Evolutionary conservation across 805 yeast species (phyloP), one percentile per base, ranked within the genome.

Genomic region (Starmerella tilneyi): DNA sequence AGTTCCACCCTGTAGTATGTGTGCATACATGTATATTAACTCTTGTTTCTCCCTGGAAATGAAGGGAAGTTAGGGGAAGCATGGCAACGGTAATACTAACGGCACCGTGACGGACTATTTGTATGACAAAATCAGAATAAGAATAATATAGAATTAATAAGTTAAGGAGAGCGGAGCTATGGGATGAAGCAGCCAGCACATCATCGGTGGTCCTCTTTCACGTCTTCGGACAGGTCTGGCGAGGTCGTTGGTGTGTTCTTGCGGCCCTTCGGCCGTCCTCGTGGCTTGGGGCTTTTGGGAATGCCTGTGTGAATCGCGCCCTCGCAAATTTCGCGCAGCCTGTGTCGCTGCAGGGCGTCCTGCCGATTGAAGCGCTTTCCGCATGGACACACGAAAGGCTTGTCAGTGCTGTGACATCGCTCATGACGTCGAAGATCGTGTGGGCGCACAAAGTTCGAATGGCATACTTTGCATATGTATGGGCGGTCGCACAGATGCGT

Each of bases 401-500:
- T 72, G 50, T 79, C 78, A 43, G 77, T 86, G 44, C 76, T 71
- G 60, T 92, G 99, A 13, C 88, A 83, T 60, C 84, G 84, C 53
- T 76, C 78, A 59, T 92, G 99, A 49, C 99, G 74, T 49, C 84
- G 75, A 55, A 92, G 69, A 64, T 92, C 99, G 60, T 92, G 98
- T 51, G 89, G 95, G 51, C 99, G 73, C 20, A 92, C 99, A 67
- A 92, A 92, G 30, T 84, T 75, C 55, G 88, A 84, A 4, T 75
- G 73, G 63, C 99, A 92, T 35, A 50, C 54, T 31, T 68, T 70
- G 65, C 99, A 92, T 0, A 72, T 67, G 63, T 84, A 89, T 1
- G 99, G 99, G 51, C 96, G 70, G 62, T 94, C 98, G 60, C 89
- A 79, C 41, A 92, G 65, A 68, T 92, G 99, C 0, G 98, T 92